Base-by-base conservation (phyloP, 192 early-diverging fungal species). In the Jimgerdemannia lactiflua region DNA sequence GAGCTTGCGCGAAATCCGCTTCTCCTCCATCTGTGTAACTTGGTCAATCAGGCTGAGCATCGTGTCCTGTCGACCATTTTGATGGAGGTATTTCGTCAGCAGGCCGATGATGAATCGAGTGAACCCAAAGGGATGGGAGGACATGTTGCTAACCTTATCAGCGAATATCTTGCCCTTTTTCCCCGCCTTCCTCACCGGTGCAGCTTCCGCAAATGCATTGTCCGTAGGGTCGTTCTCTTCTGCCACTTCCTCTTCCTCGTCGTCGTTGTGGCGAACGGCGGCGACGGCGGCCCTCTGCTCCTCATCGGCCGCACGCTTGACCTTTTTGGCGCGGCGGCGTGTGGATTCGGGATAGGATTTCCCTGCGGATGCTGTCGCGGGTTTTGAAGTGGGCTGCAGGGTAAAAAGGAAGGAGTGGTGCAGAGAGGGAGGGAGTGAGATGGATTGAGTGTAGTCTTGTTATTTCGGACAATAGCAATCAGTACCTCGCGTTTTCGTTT, bases 21-120 rank as follows among this genome's bases (percentile, higher is more conserved):
- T 65, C n/a, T 19, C 49, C 29, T 66, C 4, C 19, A 19, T 14
- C 41, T 43, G n/a, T 20, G 29, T 49, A 19, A 11, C 70, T 10
- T 72, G 54, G 40, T 20, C 17, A 3, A 43, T 70, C 39, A 20
- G 42, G 14, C 68, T 69, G 64, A 10, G 64, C 42, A 8, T 66
- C 72, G 70, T 49, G 72, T 43, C n/a, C 49, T 66, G 43, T 67
- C 20, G 40, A 70, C 65, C 42, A 19, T 69, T 20, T 29, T 29
- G 49, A 14, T 59, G 49, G 49, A 59, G 49, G 49, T 0, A 59
- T 14, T 59, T 14, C 6, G 6, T 14, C 6, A 59, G 8, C 49
- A 59, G 8, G 14, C 14, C 8, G 49, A 59, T 59, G 6, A 59
- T 59, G 8, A 14, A 59, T 10, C 49, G 49, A 59, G 49, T 10